Percentiles rank a stretch among this genome's conserved stretches.
Conservation (phyloP, 177 flowering plant genomes). For the Vitis hybrid region DNA sequence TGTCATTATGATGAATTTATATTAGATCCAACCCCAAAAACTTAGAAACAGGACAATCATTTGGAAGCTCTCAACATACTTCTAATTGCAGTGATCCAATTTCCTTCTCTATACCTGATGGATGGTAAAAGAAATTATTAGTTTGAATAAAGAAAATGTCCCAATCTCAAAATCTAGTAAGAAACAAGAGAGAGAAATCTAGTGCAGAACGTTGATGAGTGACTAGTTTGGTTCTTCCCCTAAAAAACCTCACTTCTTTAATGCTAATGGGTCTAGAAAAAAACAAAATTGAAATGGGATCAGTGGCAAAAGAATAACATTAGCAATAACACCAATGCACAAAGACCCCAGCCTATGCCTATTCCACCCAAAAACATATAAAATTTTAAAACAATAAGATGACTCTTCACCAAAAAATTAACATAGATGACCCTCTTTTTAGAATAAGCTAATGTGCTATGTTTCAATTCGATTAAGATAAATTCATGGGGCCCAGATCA, state of each 20-base stretch:
- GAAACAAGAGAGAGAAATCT: background rate
- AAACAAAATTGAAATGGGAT: no score
- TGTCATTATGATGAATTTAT: constrained; percentile 14
- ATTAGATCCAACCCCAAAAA: constrained; percentile 12
- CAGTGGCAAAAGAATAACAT: background rate
- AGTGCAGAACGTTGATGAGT: background rate
- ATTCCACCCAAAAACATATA: no score
- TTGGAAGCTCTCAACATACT: constrained; percentile 25
- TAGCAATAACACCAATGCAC: background rate
- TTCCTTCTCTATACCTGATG: constrained; percentile 52
- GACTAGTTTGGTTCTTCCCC: background rate
- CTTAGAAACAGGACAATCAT: background rate
- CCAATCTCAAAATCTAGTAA: background rate
- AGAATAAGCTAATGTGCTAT: no score
- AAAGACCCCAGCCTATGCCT: no score
- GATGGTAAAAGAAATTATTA: background rate
- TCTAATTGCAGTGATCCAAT: constrained; percentile 44
- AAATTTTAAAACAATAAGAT: no score
- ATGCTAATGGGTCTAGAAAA: background rate
- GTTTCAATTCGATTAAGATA: no score
- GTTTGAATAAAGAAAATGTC: background rate
- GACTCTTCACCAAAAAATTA: no score
- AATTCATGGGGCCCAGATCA: no score
- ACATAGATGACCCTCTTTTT: no score
- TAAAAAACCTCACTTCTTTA: background rate